Evolutionary conservation across 148 eudicot species (phyloP).

Genomic region (Arbutus unedo): DNA sequence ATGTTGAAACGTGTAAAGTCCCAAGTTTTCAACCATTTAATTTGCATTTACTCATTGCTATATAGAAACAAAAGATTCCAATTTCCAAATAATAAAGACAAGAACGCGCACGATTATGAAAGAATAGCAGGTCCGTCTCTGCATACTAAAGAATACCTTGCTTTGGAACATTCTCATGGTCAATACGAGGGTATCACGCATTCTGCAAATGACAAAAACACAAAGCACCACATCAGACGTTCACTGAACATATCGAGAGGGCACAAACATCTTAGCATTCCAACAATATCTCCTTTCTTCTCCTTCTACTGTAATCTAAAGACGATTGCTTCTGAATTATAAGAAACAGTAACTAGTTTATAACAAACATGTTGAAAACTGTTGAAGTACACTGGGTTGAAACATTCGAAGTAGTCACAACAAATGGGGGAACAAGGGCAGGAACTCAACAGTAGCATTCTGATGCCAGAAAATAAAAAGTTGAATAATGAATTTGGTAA

Average conservation of each 20-base stretch:
- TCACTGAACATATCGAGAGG: neutral
- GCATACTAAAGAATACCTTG: conserved; percentile 49
- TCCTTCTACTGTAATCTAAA: neutral
- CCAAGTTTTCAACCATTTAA: neutral
- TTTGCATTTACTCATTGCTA: neutral
- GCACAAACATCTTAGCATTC: neutral
- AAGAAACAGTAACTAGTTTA: neutral
- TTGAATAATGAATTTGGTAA: neutral
- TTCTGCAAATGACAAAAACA: conserved; percentile 37
- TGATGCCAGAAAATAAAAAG: neutral
- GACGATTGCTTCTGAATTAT: neutral
- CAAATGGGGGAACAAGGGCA: neutral
- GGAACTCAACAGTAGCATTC: neutral
- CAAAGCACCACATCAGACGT: conserved; percentile 14
- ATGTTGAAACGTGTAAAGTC: neutral
- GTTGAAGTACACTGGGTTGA: neutral
- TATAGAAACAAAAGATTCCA: neutral
- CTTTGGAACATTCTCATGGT: conserved; percentile 85
- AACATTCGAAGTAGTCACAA: neutral
- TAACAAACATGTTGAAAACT: neutral
- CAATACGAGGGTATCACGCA: conserved; percentile 80
- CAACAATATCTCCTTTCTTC: neutral
- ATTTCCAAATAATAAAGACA: neutral
- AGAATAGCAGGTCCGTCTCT: neutral
- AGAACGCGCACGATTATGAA: neutral